Evolutionary conservation across 148 eudicot species (phyloP), one percentile per base, ranked within the genome.

Genomic region (Limonium bicolor): DNA sequence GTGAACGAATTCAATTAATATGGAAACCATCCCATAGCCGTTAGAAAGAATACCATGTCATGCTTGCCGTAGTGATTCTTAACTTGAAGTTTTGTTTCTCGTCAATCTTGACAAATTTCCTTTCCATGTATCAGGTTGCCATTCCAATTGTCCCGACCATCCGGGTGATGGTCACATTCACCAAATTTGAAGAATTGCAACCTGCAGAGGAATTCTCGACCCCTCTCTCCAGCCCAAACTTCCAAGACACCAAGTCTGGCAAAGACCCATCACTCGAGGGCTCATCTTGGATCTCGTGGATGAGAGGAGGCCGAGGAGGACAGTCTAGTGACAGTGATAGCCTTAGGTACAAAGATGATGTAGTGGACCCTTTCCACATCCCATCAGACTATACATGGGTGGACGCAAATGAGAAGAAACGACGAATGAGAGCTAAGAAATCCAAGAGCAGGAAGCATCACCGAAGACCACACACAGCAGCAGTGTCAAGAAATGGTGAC

Each of bases 71-170:
- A 16, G 3, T 37, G 21, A 37, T n/a, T n/a, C n/a, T n/a, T 35
- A 3, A 3, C 41, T 16, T 11, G 2, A 5, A 4, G 13, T 35
- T 37, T 7, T 17, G 8, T 10, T 10, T 35, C 38, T n/a, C 38
- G 16, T 35, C 16, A 1, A 19, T 35, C 38, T n/a, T 19, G 16
- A n/a, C 16, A 1, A 19, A 35, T 35, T 8, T 51, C 18, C n/a
- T 13, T 3, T 39, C 32, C 21, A 9, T 11, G 40, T 36, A 55
- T 20, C 72, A 86, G 96, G 85, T 86, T 49, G 94, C 96, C 20
- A 82, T 86, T 48, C 96, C 96, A 2, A 77, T 86, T 36, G 74
- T 86, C 19, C 96, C 96, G 16, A 82, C 96, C 0, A 73, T 86
- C 33, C 51, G 94, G 50, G 96, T 86, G 20, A 27, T 86, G 27